Evolutionary conservation across 768 basidiomycete genomes (phyloP).

Genomic region (Krasilnikovozyma curviuscula): DNA sequence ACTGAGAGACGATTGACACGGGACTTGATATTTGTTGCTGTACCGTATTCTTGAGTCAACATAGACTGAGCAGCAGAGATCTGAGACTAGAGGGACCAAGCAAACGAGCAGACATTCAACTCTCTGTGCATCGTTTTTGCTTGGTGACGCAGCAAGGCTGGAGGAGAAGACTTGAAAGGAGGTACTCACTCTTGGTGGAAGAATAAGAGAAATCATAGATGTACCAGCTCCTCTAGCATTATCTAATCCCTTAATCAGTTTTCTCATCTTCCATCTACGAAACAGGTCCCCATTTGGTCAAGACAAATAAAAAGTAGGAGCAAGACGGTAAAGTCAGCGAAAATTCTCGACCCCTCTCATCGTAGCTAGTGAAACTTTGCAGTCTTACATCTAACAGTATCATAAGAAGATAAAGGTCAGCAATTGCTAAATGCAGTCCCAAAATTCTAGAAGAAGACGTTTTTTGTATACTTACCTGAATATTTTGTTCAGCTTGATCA

Average conservation of each 20-base stretch:
- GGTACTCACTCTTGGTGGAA: conserved; percentile 63
- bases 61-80: conserved; percentile 83
- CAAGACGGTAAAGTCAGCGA: neutral
- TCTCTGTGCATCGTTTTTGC: neutral
- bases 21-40: conserved; percentile 99
- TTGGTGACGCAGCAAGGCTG: neutral
- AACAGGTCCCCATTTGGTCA: conserved; percentile 14
- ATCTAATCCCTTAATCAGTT: conserved; percentile 95
- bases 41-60: conserved; percentile 96
- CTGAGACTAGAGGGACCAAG: conserved; percentile 34
- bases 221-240: conserved; percentile 88
- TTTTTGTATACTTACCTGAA: conserved; percentile 49
- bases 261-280: conserved; percentile 62
- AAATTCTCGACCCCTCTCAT: neutral
- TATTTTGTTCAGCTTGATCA: conserved; percentile 64
- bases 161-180: neutral
- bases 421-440: neutral
- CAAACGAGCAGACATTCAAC: neutral
- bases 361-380: neutral
- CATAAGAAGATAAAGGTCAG: neutral
- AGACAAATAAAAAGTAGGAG: neutral
- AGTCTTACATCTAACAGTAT: neutral
- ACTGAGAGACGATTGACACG: conserved; percentile 95
- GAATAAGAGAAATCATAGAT: conserved; percentile 95
- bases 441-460: neutral